These are phyloP conservation scores for Umbilicus rupestris DNA, from an alignment of 164 flowering plant species.

Conservation along the genomic window DNA sequence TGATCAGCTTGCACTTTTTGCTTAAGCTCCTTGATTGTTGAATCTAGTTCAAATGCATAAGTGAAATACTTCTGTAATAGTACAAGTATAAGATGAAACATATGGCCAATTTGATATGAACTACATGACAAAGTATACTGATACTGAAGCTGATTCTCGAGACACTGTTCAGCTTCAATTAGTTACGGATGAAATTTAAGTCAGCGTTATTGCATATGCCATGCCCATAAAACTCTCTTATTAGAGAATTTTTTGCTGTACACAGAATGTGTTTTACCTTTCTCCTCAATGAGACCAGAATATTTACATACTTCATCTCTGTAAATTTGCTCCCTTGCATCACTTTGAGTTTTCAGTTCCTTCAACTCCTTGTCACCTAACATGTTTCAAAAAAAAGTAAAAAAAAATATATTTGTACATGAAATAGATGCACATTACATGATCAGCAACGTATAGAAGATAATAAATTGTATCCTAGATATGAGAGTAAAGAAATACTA, in stretches of 20 bases:
- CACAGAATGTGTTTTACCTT: constrained; percentile 36
- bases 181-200: background rate
- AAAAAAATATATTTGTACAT: background rate
- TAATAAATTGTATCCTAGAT: background rate
- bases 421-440: background rate
- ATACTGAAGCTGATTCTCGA: background rate
- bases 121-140: background rate
- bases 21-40: constrained; percentile 47
- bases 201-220: background rate
- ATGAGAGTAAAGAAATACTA: background rate
- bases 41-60: constrained; percentile 37
- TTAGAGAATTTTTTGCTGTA: background rate
- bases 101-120: background rate
- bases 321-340: constrained; percentile 32
- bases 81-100: background rate
- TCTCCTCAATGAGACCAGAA: constrained; percentile 42
- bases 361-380: constrained; percentile 58
- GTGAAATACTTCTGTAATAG: background rate
- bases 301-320: constrained; percentile 35
- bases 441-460: background rate
- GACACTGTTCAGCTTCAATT: background rate
- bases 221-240: background rate
- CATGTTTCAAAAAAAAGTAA: constrained; percentile 11
- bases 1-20: constrained; percentile 35
- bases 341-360: constrained; percentile 49